phyloP scores from a whole-genome alignment of 805 yeast species.

The Pichia cabralensis region DNA sequence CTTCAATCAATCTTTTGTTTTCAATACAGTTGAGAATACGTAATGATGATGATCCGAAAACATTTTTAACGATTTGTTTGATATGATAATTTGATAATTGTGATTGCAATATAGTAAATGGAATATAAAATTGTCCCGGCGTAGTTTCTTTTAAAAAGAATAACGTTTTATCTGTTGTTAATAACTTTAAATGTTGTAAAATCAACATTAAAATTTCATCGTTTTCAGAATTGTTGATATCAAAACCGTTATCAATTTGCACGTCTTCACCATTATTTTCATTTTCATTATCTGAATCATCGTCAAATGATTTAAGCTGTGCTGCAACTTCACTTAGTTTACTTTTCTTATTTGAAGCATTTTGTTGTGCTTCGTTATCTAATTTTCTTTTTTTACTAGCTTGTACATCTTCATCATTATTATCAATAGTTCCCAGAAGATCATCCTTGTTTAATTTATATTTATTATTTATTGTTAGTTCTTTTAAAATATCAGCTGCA shows the following conservation, averaged over 20 bases:
- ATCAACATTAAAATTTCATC: conserved; percentile 17
- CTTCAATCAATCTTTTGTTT: conserved; percentile 65
- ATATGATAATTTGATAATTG: conserved; percentile 38
- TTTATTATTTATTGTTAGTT: conserved; percentile 12
- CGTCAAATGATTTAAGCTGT: conserved; percentile 16
- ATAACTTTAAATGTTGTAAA: conserved; percentile 55
- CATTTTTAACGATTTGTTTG: conserved; percentile 48
- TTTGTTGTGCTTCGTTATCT: conserved; percentile 6
- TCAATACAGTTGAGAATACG: conserved; percentile 73
- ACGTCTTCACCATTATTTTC: conserved; percentile 16
- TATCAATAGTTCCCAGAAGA: conserved; percentile 26
- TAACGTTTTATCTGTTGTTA: conserved; percentile 38
- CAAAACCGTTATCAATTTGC: conserved; percentile 12
- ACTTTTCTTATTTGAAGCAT: conserved; percentile 4
- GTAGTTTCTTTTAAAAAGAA: conserved; percentile 53
- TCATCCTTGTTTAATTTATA: conserved; percentile 27
- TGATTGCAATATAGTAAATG: conserved; percentile 42
- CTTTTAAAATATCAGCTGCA: conserved; percentile 32
- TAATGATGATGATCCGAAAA: conserved; percentile 57
- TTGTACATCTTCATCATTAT: conserved; percentile 13
- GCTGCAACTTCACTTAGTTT: conserved; percentile 5
- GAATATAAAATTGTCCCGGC: conserved; percentile 52
- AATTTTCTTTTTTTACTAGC: conserved; percentile 6
- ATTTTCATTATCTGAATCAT: conserved; percentile 16
- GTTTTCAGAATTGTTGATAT: conserved; percentile 7